phyloP scores from a whole-genome alignment of 495 filamentous ascomycete species.

The Symbiotaphrina buchneri region DNA sequence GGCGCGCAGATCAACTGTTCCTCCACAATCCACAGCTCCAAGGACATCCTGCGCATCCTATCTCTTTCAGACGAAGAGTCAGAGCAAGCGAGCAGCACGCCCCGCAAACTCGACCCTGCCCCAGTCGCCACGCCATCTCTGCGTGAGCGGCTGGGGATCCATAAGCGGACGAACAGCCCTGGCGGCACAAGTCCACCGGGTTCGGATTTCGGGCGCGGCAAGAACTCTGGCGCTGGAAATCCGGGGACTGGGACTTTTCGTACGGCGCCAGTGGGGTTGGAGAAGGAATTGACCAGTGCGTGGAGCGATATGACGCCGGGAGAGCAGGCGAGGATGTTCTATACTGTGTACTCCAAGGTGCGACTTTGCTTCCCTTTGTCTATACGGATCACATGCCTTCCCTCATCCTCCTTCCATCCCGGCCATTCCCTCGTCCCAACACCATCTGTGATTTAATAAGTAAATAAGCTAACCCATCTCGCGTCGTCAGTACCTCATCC shows the following conservation, averaged over 20 bases:
- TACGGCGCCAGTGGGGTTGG: constrained; percentile 15
- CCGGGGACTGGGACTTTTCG: constrained; percentile 16
- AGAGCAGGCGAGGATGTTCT: constrained; percentile 18
- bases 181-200: constrained; percentile 1
- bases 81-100: constrained; percentile 5
- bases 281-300: no score
- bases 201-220: constrained; percentile 10
- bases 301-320: constrained; percentile 17
- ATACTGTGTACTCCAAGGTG: constrained; percentile 27
- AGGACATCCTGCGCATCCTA: constrained; percentile 25
- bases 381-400: background rate
- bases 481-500: constrained; percentile 13
- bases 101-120: constrained; percentile 4
- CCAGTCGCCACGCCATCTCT: constrained; percentile 8
- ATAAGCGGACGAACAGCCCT: constrained; percentile 7
- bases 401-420: background rate
- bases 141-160: constrained; percentile 13
- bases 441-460: constrained; percentile 6
- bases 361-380: constrained; percentile 4
- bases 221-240: no score
- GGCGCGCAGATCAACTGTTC: constrained; percentile 34
- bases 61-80: constrained; percentile 11
- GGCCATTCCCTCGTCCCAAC: no score
- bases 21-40: constrained; percentile 21
- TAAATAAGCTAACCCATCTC: background rate